Evolutionary conservation across 352 stramenopile genomes (phyloP), one percentile per base, ranked within the genome.

Genomic region (Pythium plurisporium): DNA sequence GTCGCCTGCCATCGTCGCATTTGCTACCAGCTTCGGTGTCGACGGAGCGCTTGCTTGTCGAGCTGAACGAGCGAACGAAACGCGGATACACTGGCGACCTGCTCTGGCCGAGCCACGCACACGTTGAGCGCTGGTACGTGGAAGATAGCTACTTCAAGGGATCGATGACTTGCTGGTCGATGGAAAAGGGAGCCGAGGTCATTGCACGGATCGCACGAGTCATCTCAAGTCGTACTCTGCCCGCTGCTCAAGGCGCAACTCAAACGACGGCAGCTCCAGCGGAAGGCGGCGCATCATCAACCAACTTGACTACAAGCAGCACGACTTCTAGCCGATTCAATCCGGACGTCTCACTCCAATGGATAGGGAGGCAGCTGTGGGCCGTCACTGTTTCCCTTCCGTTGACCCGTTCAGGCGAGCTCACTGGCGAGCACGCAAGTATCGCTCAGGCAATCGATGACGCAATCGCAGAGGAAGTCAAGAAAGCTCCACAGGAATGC

Each of bases 101-200:
- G 5, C 59, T 70, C n/a, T 78, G 69, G 72, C 67, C 74, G 3
- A 65, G 74, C 10, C 67, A 80, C 31, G 65, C 76, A 2, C 73
- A 73, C 23, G 70, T 87, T 26, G 77, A 89, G 51, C 79, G 79
- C 12, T 91, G 82, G 79, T 86, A 82, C 50, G 67, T 86, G 4
- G 77, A 91, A 59, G 82, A 89, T 54, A 73, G 73, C 38, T 83
- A 72, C 59, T 85, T 87, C 37, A 82, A 83, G 40, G 77, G 75
- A 15, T 88, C 71, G 10, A 82, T 91, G 50, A 89, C 79, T 23
- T 89, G 79, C 55, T 87, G 76, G 79, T 86, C 79, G 0, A 88
- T 91, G 55, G 81, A 91, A 38, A 68, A 67, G 17, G 81, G 79
- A 0, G 76, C 79, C 26, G 71, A 80, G 5, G 70, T 91, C 34